Evolutionary conservation across 306 rosid genomes (phyloP), one percentile per base, ranked within the genome.

Genomic region (Rosa rugosa): DNA sequence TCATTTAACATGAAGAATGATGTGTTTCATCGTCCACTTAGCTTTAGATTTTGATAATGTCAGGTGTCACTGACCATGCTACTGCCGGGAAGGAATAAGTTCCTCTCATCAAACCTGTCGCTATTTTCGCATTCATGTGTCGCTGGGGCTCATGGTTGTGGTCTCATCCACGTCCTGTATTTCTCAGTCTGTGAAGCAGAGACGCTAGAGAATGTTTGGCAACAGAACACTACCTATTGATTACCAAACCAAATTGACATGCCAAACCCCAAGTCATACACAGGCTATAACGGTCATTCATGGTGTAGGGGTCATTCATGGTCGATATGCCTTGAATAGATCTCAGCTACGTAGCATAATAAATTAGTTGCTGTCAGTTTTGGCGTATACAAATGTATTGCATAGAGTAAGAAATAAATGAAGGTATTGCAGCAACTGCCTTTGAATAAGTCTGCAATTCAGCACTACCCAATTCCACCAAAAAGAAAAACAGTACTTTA

Each of bases 91-190:
- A 23, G 20, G 54, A 67, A 68, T 31, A 36, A 25, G 69, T 67
- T 44, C 72, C 44, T 51, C 75, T 41, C 80, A 68, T 16, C 1
- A 77, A 66, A 16, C 63, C 80, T 17, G 76, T 69, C 75, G 16
- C 46, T 69, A 8, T 69, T 40, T 41, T 18, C 22, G n/a, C 67
- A 56, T 69, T 69, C 57, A 10, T 44, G 11, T 68, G 53, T 16
- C n/a, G 38, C 22, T 56, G 45, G 31, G 31, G 34, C 68, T 23
- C 80, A 20, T 56, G 81, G 76, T 27, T 40, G 57, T 2, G 60
- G 20, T 42, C 11, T 9, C 46, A 54, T 69, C 81, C 81, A 78
- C 76, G 57, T 69, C 69, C 76, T 69, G 67, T 56, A 12, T 42
- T 12, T n/a, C 44, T 31, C 12, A 12, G 4, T 66, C 47, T 38